Base-by-base conservation (phyloP, 2,329 filamentous ascomycete species). In the Sclerotinia sclerotiorum region DNA sequence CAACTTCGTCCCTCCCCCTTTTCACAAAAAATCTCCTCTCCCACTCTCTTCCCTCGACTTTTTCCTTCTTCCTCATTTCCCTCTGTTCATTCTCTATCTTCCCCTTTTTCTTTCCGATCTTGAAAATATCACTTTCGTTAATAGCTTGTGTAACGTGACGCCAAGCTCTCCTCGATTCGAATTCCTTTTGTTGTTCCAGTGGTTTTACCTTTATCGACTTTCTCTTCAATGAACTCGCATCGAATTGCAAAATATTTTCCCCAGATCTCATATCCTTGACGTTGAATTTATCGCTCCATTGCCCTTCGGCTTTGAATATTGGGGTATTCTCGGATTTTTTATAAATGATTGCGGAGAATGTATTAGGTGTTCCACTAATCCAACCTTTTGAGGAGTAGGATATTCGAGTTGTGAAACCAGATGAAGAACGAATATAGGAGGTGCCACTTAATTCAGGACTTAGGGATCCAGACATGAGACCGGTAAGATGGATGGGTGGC, bases 361-460 rank as follows among this genome's bases (percentile, higher is more conserved):
- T 90, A 82, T 98, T 98, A 83, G 96, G 97, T 84, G 95, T 96
- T 73, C 94, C 95, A 55, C 90, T 92, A 6, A 99, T 80, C 94
- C 94, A 99, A 65, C 94, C 94, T 79, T 92, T 94, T 76, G 93
- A 93, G 68, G 87, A 90, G 82, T 97, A 99, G 78, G 97, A 92
- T 75, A 98, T 91, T 81, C 92, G 93, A 71, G 92, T 86, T 6
- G 93, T 90, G 81, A 90, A 97, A 65, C 95, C 94, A 1, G 89
- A 90, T 17, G 91, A 95, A 71, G 92, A 95, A 69, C 88, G 86
- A 74, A 99, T 97, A 80, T 90, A 92, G 73, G 90, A 93, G 69
- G 85, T 86, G 75, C 90, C 90, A 76, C 96, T 93, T 55, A 98
- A 85, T 80, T 99, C 95, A 72, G 97, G 90, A 76, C 93, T 97